Base-by-base conservation (phyloP, 768 basidiomycete genomes). In the Kwoniella shandongensis region DNA sequence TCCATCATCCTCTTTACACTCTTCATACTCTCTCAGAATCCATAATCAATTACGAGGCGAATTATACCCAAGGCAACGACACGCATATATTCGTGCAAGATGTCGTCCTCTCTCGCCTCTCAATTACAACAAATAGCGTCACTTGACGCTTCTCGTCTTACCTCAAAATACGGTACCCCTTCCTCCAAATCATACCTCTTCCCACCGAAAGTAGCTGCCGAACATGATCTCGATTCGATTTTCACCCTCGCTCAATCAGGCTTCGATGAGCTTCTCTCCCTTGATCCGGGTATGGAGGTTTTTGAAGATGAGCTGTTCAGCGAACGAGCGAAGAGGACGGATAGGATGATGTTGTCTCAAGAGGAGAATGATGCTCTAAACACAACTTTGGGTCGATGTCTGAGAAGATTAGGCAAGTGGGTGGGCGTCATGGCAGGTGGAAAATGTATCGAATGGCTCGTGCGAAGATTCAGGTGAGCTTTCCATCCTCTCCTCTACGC, bases 391-490 rank as follows among this genome's bases (percentile, higher is more conserved):
- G 79, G 80, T 20, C 79, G 78, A 6, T 88, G 90, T 66, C 69
- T 97, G 41, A 77, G 82, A 39, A 75, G 86, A 40, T 79, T 99
- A 15, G 89, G 89, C 2, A 86, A 85, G 8, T 89, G 88, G 80
- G 76, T 98, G 40, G 81, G 91, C 78, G 86, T 94, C 38, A 79
- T 83, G 30, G 88, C 90, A 0, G 83, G 89, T 0, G 86, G 85
- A 18, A 91, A 88, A 74, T 83, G 89, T 8, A 72, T 99, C 25
- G 96, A 99, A 70, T 99, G 94, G 94, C 82, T 98, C 23, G 90
- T 98, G 2, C 81, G 89, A 67, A 81, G 92, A 54, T 96, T 97
- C 77, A 86, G 93, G 93, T 90, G 45, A 58, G 77, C 48, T 45
- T 12, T 23, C 25, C 22, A 46, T 6, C 8, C 15, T 32, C 26